Base-by-base conservation (phyloP, 208 protist genomes). In the Acanthamoeba triangularis region DNA sequence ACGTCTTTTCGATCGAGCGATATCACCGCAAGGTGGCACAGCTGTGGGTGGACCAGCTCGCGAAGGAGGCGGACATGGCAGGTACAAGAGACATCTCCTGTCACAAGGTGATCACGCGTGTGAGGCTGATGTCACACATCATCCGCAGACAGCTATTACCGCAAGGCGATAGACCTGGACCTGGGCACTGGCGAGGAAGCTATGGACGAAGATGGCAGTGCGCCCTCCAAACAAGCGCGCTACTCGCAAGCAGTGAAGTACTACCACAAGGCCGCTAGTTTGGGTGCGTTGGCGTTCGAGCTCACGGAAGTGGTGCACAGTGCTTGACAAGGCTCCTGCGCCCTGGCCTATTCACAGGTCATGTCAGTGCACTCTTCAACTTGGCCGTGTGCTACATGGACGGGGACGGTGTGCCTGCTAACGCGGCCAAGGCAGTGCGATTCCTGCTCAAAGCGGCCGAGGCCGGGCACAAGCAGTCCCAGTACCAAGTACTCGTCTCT, bases 381-480 rank as follows among this genome's bases (percentile, higher is more conserved):
- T 49, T 90, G 13, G 84, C 84, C 16, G 84, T 94, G n/a, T 94
- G 90, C 65, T 78, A 94, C 30, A 72, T 80, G 90, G 90, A 94
- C 16, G 90, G 90, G 3, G 90, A 94, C 30, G 90, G 90, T 28
- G 90, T 94, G 90, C 63, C 56, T 14, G 65, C 25, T 2, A 49
- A 94, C 41, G 16, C 41, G 41, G 59, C 44, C 44, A 94, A 78
- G 52, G 90, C 90, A 0, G 41, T 78, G 25, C 59, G 90, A 7
- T 90, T 90, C 67, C 65, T 94, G 14, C 28, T 61, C 14, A 72
- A 94, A 25, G 90, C 90, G 11, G 90, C 90, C 10, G 90, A 94
- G 90, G 63, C 63, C 6, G 90, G 90, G 0, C 90, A 94, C 35
- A 94, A 94, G 65, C 90, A 94, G 44, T 49, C 90, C 10, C 90